Evolutionary conservation across 2,329 filamentous ascomycete species (phyloP).

Genomic region (Pseudocercospora musae): DNA sequence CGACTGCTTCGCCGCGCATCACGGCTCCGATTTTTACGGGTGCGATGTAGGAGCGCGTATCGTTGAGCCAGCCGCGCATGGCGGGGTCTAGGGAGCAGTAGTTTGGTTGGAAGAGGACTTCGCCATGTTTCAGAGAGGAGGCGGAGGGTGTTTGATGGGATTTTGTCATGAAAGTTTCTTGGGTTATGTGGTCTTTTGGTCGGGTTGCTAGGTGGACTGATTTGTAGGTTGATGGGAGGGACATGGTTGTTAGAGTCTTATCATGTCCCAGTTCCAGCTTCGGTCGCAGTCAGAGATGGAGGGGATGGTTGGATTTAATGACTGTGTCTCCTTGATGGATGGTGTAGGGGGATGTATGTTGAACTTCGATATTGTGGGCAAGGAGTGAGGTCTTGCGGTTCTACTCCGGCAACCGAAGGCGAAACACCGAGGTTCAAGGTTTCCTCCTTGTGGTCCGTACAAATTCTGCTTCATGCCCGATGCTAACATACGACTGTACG

Average conservation of each 20-base stretch:
- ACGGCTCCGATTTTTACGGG: constrained; percentile 43
- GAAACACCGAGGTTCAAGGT: neutral
- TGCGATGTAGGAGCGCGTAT: constrained; percentile 45
- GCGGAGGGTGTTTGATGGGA: constrained; percentile 19
- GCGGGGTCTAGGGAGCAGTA: constrained; percentile 55
- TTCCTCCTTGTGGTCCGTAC: neutral
- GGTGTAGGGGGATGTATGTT: neutral
- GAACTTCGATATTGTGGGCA: neutral
- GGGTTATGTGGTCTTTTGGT: constrained; percentile 24
- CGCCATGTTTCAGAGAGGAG: constrained; percentile 31
- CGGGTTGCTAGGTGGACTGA: constrained; percentile 26
- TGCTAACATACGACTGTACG: neutral
- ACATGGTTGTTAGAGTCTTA: constrained; percentile 3
- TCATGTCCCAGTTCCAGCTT: neutral
- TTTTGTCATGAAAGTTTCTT: constrained; percentile 25
- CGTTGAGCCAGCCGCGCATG: constrained; percentile 50
- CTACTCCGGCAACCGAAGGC: neutral
- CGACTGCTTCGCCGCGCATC: constrained; percentile 41
- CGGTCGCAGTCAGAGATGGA: too few species aligned
- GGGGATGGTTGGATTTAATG: too few species aligned
- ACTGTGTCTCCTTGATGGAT: neutral
- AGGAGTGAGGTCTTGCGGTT: neutral
- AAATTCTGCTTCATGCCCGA: neutral
- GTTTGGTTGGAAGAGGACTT: constrained; percentile 47
- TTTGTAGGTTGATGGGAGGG: constrained; percentile 21